phyloP scores from a whole-genome alignment of 805 yeast species.

The Myxozyma lipomycoides region DNA sequence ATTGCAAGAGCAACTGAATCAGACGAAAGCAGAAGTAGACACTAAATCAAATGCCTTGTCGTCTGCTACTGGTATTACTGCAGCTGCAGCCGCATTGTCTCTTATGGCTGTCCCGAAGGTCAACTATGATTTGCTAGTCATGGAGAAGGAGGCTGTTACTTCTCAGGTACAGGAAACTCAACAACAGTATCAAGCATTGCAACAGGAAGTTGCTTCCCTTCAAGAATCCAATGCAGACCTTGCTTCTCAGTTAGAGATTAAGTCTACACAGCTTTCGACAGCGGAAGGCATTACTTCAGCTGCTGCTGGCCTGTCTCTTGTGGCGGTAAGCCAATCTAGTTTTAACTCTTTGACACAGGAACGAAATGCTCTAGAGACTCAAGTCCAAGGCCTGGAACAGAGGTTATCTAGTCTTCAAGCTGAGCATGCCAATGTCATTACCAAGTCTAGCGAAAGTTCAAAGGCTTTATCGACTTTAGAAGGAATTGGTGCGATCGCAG shows the following conservation, averaged over 20 bases:
- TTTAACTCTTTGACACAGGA: neutral
- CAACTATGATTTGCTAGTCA: neutral
- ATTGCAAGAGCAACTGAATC: neutral
- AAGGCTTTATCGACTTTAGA: constrained; percentile 1
- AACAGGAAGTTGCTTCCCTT: neutral
- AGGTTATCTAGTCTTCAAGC: neutral
- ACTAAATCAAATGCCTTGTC: neutral
- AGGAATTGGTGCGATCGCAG: constrained; percentile 19
- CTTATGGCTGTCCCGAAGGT: neutral
- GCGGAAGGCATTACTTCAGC: neutral
- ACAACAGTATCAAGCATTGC: neutral
- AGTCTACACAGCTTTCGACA: neutral
- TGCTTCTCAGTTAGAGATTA: neutral
- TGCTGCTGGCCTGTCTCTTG: constrained; percentile 1
- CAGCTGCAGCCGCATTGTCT: constrained; percentile 4
- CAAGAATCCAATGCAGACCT: neutral
- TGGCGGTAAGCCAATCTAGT: neutral
- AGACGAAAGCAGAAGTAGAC: neutral
- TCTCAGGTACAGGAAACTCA: neutral
- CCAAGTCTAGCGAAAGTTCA: neutral
- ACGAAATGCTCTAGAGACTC: neutral
- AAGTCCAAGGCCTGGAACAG: neutral
- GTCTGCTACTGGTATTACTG: neutral
- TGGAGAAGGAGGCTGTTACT: neutral
- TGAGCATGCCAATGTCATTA: neutral